A percentile compares a stretch with the other conserved stretches of the same genome.
These are phyloP conservation scores for Myriosclerotinia scirpicola DNA, from an alignment of 2,329 filamentous ascomycete genomes.

Conservation along the genomic window DNA sequence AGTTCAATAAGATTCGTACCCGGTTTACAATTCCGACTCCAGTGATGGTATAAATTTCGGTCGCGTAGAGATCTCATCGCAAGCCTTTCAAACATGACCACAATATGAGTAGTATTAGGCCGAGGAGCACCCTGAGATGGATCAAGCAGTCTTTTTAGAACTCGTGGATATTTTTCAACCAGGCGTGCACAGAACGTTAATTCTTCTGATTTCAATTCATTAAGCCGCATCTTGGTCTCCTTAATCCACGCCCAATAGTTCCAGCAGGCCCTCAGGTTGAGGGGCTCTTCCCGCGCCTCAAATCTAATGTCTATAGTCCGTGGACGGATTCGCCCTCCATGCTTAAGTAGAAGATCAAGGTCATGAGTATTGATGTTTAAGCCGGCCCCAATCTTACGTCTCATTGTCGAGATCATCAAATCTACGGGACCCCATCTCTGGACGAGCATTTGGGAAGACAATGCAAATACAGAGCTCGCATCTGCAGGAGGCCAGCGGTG, in stretches of 20 bases:
- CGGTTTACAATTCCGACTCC: not conserved
- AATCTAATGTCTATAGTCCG: not conserved
- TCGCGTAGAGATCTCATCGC: not conserved
- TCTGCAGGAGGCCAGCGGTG: not conserved
- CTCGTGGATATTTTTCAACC: slow-evolving; percentile 6
- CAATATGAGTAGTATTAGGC: slow-evolving; percentile 1
- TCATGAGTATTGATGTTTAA: not conserved
- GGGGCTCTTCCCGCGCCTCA: too few relatives aligned
- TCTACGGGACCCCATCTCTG: not conserved
- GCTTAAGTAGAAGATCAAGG: slow-evolving; percentile 9
- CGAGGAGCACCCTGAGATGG: not conserved
- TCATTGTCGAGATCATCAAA: not conserved
- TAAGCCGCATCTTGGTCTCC: not conserved
- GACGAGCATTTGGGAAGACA: not conserved
- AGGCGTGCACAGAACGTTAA: not conserved
- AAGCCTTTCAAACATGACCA: not conserved
- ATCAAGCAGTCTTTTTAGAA: slow-evolving; percentile 10
- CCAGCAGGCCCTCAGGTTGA: not conserved
- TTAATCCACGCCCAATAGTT: slow-evolving; percentile 17
- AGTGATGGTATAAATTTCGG: not conserved
- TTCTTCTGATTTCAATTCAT: slow-evolving; percentile 5
- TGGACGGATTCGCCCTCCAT: not conserved
- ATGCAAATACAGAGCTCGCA: not conserved
- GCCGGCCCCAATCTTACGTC: not conserved
- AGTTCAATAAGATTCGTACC: not conserved